Percentiles rank a stretch among this genome's conserved stretches.
Conservation (phyloP, 164 flowering plant species). For the Tetracentron sinense region DNA sequence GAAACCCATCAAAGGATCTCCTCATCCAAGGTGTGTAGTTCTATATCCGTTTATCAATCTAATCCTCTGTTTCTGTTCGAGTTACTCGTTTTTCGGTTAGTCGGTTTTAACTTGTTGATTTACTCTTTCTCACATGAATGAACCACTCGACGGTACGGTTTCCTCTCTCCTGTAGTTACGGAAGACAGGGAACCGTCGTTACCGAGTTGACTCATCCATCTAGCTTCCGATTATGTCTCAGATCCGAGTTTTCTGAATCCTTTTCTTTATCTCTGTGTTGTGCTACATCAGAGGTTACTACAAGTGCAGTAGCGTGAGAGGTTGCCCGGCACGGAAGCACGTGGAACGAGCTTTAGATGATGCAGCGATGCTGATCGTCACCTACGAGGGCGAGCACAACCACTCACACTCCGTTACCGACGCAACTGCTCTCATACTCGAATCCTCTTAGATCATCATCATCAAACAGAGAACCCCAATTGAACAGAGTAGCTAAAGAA, state of each 20-base stretch:
- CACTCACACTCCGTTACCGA: constrained; percentile 61
- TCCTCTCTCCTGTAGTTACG: neutral
- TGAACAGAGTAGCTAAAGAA: neutral
- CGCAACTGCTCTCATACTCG: constrained; percentile 45
- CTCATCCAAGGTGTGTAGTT: constrained; percentile 74
- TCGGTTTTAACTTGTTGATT: neutral
- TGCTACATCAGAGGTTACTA: constrained; percentile 67
- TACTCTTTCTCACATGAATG: neutral
- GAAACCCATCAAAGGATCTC: constrained; percentile 95
- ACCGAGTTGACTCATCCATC: neutral
- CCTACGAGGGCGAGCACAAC: constrained; percentile 91
- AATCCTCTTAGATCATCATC: constrained; percentile 43
- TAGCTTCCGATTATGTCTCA: no score
- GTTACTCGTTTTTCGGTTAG: no score
- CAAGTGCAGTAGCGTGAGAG: constrained; percentile 91
- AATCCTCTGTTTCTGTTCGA: neutral
- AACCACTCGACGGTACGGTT: neutral
- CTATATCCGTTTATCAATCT: neutral
- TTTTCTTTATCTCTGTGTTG: neutral
- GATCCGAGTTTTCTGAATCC: neutral
- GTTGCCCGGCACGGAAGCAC: constrained; percentile 91
- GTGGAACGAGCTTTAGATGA: constrained; percentile 89
- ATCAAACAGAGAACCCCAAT: neutral
- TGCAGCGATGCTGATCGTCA: constrained; percentile 78
- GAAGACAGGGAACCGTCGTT: neutral